These are phyloP conservation scores for Xerocomus minutiporus DNA, from an alignment of 1,284 basidiomycete species.

Conservation along the genomic window DNA sequence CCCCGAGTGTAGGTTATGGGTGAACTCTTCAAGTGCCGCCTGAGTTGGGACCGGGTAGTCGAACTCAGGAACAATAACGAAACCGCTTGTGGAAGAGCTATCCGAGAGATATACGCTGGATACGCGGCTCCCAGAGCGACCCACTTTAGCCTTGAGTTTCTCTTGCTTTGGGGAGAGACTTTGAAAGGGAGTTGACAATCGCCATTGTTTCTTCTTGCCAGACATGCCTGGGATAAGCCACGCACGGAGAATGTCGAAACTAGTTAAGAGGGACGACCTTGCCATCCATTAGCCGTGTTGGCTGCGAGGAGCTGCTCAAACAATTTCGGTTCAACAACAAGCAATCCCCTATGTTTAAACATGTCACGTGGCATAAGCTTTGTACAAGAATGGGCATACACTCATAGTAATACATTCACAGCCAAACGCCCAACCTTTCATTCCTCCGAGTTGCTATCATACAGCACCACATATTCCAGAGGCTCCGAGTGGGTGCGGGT, in stretches of 20 bases:
- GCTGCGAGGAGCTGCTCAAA: background rate
- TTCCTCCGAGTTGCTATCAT: slow-evolving; percentile 58
- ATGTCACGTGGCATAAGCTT: slow-evolving; percentile 9
- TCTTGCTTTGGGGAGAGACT: slow-evolving; percentile 7
- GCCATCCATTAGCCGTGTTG: background rate
- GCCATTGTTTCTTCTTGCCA: slow-evolving; percentile 28
- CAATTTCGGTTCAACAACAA: background rate
- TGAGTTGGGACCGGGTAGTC: slow-evolving; percentile 10
- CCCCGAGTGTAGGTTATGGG: background rate
- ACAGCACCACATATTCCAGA: slow-evolving; percentile 65
- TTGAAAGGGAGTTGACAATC: slow-evolving; percentile 22
- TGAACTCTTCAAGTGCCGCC: slow-evolving; percentile 1
- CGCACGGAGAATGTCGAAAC: slow-evolving; percentile 8
- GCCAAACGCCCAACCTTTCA: slow-evolving; percentile 13
- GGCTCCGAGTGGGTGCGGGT: slow-evolving; percentile 46
- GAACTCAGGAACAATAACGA: slow-evolving; percentile 28
- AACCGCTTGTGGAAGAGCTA: slow-evolving; percentile 13
- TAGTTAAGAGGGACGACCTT: background rate
- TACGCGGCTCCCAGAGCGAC: slow-evolving; percentile 9
- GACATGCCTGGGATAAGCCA: slow-evolving; percentile 16
- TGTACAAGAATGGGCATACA: background rate
- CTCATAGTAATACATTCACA: background rate
- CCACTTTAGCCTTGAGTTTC: background rate
- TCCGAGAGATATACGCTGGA: slow-evolving; percentile 23
- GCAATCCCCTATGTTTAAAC: slow-evolving; percentile 8